These are phyloP conservation scores for Apiospora aurea DNA, from an alignment of 2,329 filamentous ascomycete genomes.

Conservation along the genomic window DNA sequence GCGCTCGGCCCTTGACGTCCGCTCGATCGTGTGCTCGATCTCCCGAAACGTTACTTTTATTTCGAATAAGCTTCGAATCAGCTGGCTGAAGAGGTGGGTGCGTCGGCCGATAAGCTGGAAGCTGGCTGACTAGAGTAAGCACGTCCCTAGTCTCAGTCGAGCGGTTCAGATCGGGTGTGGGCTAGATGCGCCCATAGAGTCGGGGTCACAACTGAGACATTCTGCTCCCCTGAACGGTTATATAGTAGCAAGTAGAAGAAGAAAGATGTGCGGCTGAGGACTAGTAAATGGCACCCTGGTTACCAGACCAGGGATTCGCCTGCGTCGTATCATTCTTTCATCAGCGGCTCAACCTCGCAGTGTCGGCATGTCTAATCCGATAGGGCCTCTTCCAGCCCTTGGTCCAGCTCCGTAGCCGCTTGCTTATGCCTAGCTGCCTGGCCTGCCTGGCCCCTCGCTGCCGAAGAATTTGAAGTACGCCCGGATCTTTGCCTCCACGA, in stretches of 20 bases:
- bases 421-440: background rate
- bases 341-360: background rate
- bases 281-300: background rate
- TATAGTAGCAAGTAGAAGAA: background rate
- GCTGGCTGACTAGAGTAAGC: no score
- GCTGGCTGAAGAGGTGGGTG: no score
- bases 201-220: background rate
- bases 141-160: conserved; percentile 2
- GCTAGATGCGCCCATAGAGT: background rate
- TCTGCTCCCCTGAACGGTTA: background rate
- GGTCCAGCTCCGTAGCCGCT: background rate
- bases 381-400: background rate
- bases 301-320: background rate
- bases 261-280: background rate
- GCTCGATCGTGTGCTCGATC: no score
- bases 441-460: background rate
- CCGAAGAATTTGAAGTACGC: no score
- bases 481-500: background rate
- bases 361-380: background rate
- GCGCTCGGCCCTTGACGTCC: no score
- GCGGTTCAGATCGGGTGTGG: background rate
- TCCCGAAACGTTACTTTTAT: no score
- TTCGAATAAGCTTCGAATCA: no score
- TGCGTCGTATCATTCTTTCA: background rate
- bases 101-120: no score